Base-by-base conservation (phyloP, 192 early-diverging fungal genomes). In the Coemansia sp. region DNA sequence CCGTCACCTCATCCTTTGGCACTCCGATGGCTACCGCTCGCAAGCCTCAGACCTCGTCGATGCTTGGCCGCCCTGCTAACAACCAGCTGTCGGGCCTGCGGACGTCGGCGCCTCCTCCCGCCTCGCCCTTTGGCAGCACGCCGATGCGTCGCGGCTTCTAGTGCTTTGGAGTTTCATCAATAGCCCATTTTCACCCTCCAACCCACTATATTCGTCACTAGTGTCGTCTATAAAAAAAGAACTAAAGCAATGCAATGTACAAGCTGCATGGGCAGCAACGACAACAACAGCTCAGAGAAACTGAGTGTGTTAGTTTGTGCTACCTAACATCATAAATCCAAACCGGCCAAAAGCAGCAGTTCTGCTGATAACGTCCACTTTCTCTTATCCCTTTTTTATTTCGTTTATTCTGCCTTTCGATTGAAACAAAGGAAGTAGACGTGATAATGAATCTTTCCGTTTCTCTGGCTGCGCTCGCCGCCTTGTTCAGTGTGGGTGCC, bases 1-100 rank as follows among this genome's bases (percentile, higher is more conserved):
- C 77, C 11, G 62, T 64, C 32, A 65, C 27, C 1, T 74, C 72
- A 57, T 71, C 72, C 17, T 71, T 80, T 51, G 77, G 72, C 41
- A 74, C 68, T 29, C 77, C 77, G 32, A 41, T 64, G 39, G 43
- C 29, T 32, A 59, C 22, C 6, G 54, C 46, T 6, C 70, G 58
- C 24, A 68, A 45, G 63, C 49, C 57, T n/a, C 25, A 32, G 14
- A 41, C 31, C 12, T 60, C 46, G n/a, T 54, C 60, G 36, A 3
- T 35, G 19, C 35, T 65, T 54, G 64, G 64, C 25, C 37, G 49
- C 17, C 17, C 25, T 31, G 51, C 27, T 7, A 54, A 15, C 32
- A 35, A 7, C 32, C 32, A 45, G n/a, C 42, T 17, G 0, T 45
- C 42, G 42, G 42, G 42, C 4, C 42, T 45, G 42, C 42, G 42